These are phyloP conservation scores for Hypsizygus marmoreus DNA, from an alignment of 768 basidiomycete genomes.

Conservation along the genomic window DNA sequence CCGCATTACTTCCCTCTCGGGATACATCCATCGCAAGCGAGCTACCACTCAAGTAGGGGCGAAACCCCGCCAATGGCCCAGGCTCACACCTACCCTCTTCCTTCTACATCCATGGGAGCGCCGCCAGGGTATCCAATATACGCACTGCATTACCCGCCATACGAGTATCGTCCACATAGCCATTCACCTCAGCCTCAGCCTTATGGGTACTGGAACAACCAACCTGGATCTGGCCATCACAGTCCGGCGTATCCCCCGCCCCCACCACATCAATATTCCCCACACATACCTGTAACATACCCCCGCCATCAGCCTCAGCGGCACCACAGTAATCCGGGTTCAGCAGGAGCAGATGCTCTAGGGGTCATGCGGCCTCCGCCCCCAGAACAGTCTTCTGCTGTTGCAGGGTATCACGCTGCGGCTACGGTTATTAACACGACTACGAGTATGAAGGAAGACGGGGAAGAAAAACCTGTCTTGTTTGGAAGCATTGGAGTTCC, in stretches of 20 bases:
- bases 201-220: conserved; percentile 39
- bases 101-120: background rate
- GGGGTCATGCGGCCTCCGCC: conserved; percentile 13
- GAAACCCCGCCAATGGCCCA: conserved; percentile 1
- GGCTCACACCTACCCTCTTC: background rate
- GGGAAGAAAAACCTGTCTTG: conserved; percentile 36
- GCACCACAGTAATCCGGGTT: background rate
- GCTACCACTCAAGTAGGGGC: conserved; percentile 3
- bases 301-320: conserved; percentile 13
- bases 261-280: conserved; percentile 13
- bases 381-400: conserved; percentile 34
- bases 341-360: background rate
- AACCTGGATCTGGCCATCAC: conserved; percentile 25
- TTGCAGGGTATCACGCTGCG: conserved; percentile 32
- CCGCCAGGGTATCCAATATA: background rate
- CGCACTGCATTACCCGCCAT: conserved; percentile 13
- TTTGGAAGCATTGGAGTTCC: conserved; percentile 52
- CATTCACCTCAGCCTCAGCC: conserved; percentile 31
- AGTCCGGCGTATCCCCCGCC: conserved; percentile 24
- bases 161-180: conserved; percentile 20
- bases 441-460: conserved; percentile 5
- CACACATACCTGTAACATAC: conserved; percentile 8
- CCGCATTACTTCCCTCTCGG: too few species aligned
- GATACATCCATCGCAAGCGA: background rate
- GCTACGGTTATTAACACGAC: background rate